Conservation (phyloP, 2,329 filamentous ascomycete genomes). For the Berkeleyomyces basicola region DNA sequence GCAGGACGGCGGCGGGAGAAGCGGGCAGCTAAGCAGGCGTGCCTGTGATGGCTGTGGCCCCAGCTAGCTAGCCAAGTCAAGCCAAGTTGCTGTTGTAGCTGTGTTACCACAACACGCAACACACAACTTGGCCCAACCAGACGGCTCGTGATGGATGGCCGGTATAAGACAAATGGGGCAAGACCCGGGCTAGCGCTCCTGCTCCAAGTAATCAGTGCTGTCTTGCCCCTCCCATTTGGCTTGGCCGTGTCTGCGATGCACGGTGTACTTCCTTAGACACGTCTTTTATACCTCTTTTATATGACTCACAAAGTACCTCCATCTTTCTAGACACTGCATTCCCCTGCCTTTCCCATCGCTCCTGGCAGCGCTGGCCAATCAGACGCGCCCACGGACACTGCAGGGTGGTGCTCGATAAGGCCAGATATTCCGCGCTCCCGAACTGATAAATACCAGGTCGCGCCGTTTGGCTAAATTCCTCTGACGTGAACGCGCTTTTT, state of each 20-base stretch:
- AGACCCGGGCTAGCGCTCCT: background rate
- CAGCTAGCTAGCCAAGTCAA: too few relatives aligned
- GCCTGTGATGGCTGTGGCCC: background rate
- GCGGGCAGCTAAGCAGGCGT: background rate
- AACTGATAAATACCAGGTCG: constrained; percentile 16
- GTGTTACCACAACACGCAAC: too few relatives aligned
- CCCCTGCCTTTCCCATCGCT: background rate
- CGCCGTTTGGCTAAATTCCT: constrained; percentile 14
- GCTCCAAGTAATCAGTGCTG: background rate
- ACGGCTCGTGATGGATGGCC: too few relatives aligned
- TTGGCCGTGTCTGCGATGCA: background rate
- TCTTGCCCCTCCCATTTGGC: background rate
- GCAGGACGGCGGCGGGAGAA: background rate
- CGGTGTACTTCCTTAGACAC: background rate
- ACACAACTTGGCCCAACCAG: too few relatives aligned
- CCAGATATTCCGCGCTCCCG: constrained; percentile 14
- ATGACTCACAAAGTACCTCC: constrained; percentile 6
- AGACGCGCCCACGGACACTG: constrained; percentile 2
- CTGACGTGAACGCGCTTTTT: constrained; percentile 16
- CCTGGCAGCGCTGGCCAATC: constrained; percentile 5
- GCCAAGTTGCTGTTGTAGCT: too few relatives aligned
- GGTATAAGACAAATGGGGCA: background rate
- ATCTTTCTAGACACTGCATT: background rate
- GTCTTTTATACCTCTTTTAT: constrained; percentile 1
- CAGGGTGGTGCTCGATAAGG: constrained; percentile 11